Conservation (phyloP, 805 yeast species). For the Kuraishia borneana region DNA sequence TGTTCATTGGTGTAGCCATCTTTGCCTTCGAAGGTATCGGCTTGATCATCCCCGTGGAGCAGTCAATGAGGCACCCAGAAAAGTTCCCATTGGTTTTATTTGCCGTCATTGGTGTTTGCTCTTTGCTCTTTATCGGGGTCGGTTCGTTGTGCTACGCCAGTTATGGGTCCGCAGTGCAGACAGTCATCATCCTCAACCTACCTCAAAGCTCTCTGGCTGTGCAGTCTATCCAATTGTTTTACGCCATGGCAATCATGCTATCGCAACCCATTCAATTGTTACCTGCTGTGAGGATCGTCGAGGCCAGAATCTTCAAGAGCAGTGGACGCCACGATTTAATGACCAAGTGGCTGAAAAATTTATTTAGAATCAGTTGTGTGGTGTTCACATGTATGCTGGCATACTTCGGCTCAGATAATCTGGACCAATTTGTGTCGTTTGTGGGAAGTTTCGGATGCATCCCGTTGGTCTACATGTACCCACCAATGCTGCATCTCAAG, state of each 20-base stretch:
- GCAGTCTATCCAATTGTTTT: constrained; percentile 55
- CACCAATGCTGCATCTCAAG: constrained; percentile 63
- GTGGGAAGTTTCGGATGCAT: constrained; percentile 82
- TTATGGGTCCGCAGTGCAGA: constrained; percentile 51
- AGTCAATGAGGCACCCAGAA: constrained; percentile 68
- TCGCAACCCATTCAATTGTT: constrained; percentile 76
- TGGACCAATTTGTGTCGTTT: constrained; percentile 68
- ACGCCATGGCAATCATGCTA: constrained; percentile 61
- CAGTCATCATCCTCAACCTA: constrained; percentile 61
- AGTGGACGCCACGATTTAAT: constrained; percentile 46
- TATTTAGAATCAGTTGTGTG: constrained; percentile 44
- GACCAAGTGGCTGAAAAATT: constrained; percentile 60
- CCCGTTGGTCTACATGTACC: constrained; percentile 78
- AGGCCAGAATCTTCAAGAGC: constrained; percentile 41
- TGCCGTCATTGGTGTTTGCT: constrained; percentile 52
- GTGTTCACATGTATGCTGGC: constrained; percentile 45
- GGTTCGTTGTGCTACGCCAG: constrained; percentile 64
- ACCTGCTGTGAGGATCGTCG: constrained; percentile 69
- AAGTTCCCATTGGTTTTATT: constrained; percentile 57
- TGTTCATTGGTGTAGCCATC: constrained; percentile 75
- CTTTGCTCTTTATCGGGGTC: constrained; percentile 46
- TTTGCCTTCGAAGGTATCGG: constrained; percentile 89
- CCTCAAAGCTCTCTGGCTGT: constrained; percentile 59
- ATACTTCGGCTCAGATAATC: constrained; percentile 52
- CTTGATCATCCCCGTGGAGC: constrained; percentile 69